Conservation (phyloP, 257 asterid genomes). For the Scutellaria baicalensis region DNA sequence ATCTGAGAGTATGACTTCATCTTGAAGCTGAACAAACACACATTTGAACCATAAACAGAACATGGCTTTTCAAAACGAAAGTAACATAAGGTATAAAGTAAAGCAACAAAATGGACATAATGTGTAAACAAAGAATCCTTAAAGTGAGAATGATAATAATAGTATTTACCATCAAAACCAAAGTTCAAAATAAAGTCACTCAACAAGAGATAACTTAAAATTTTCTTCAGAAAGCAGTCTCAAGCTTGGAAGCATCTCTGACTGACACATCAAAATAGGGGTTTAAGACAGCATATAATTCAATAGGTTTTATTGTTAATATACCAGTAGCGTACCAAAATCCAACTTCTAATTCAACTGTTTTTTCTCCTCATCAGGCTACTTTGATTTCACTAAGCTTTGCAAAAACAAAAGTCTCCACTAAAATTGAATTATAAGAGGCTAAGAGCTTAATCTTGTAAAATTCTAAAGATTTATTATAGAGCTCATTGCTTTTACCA, state of each 20-base stretch:
- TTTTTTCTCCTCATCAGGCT: not conserved
- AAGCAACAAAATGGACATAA: not conserved
- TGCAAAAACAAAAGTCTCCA: not conserved
- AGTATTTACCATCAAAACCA: not conserved
- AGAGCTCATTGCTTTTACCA: not conserved
- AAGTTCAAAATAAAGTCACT: slow-evolving; percentile 1
- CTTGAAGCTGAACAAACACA: slow-evolving; percentile 72
- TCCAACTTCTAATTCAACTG: not conserved
- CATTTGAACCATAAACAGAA: slow-evolving; percentile 5
- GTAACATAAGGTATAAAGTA: not conserved
- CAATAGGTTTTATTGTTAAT: not conserved
- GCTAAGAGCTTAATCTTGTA: slow-evolving; percentile 4
- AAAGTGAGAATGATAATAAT: not conserved
- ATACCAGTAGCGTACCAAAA: not conserved
- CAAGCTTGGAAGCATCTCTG: not conserved
- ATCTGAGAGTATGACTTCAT: slow-evolving; percentile 81
- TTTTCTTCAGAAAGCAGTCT: slow-evolving; percentile 1
- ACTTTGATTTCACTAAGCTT: not conserved
- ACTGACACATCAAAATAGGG: not conserved
- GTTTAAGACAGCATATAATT: not conserved
- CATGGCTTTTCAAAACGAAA: slow-evolving; percentile 8
- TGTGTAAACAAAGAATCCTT: not conserved
- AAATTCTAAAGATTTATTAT: not conserved
- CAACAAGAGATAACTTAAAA: not conserved
- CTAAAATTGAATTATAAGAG: not conserved